Conservation (phyloP, 75 land plant species). For the Selaginella tamariscina region DNA sequence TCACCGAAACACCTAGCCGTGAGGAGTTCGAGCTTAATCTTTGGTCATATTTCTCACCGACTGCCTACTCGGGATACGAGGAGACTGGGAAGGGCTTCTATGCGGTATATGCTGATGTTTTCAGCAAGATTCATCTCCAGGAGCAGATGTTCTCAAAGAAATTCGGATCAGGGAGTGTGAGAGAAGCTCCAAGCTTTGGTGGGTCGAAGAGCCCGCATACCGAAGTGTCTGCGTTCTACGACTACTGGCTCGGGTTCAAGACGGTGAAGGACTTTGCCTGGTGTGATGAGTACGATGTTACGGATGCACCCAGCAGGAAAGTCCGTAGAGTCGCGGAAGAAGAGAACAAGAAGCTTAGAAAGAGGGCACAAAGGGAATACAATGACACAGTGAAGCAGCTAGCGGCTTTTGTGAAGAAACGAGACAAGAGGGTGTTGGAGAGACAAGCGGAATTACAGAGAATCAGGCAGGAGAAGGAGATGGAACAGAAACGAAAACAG, state of each 20-base stretch:
- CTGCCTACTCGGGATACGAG: constrained; percentile 58
- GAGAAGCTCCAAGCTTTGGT: constrained; percentile 64
- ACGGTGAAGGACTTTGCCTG: constrained; percentile 76
- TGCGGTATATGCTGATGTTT: constrained; percentile 65
- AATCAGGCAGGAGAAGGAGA: constrained; percentile 41
- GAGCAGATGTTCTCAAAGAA: constrained; percentile 45
- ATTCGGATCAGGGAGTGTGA: constrained; percentile 21
- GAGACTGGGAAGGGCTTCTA: constrained; percentile 63
- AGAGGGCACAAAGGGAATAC: constrained; percentile 68
- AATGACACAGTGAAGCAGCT: constrained; percentile 67
- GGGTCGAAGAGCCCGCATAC: constrained; percentile 42
- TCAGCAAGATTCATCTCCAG: constrained; percentile 42
- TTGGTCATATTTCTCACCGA: constrained; percentile 61
- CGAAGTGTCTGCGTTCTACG: constrained; percentile 64
- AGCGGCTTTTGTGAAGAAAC: constrained; percentile 80
- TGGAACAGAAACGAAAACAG: constrained; percentile 38
- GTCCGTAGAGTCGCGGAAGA: constrained; percentile 77
- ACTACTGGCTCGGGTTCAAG: constrained; percentile 65
- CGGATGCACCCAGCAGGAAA: constrained; percentile 49
- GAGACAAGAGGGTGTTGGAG: constrained; percentile 89
- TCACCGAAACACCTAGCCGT: constrained; percentile 28
- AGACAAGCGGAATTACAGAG: constrained; percentile 37
- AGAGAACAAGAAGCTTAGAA: constrained; percentile 85
- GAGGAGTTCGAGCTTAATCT: constrained; percentile 36
- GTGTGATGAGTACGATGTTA: constrained; percentile 62